Evolutionary conservation across 1,284 basidiomycete species (phyloP).

Genomic region (Leccinum subatratum): DNA sequence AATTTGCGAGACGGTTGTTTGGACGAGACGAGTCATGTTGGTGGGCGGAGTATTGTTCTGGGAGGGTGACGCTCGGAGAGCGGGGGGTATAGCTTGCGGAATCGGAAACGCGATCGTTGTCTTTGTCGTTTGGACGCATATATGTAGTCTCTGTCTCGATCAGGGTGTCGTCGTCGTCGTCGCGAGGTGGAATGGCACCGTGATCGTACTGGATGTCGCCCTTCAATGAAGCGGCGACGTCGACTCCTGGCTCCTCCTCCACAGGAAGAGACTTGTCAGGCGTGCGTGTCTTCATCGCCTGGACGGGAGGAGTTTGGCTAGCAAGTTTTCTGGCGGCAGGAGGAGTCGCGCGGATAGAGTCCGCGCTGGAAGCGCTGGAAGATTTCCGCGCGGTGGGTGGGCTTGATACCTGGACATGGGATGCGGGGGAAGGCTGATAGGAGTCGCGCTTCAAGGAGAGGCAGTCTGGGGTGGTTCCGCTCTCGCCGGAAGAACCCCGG

Average conservation of each 20-base stretch:
- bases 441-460: slow-evolving; percentile 50
- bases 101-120: slow-evolving; percentile 32
- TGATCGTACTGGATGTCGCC: slow-evolving; percentile 28
- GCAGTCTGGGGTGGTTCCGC: slow-evolving; percentile 41
- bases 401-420: slow-evolving; percentile 29
- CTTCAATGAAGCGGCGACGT: slow-evolving; percentile 37
- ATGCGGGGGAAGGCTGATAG: slow-evolving; percentile 29
- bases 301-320: slow-evolving; percentile 55
- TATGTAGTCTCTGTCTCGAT: slow-evolving; percentile 41
- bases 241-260: slow-evolving; percentile 72
- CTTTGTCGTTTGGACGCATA: slow-evolving; percentile 27
- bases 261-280: slow-evolving; percentile 71
- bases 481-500: slow-evolving; percentile 49
- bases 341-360: slow-evolving; percentile 41
- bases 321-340: slow-evolving; percentile 41
- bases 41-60: slow-evolving; percentile 37
- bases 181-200: slow-evolving; percentile 35
- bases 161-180: slow-evolving; percentile 48
- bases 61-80: slow-evolving; percentile 59
- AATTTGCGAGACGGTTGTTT: slow-evolving; percentile 23
- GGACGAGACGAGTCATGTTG: slow-evolving; percentile 22
- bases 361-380: slow-evolving; percentile 32
- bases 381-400: slow-evolving; percentile 35
- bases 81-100: slow-evolving; percentile 59
- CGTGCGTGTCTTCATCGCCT: slow-evolving; percentile 52